A percentile compares a stretch with the other conserved stretches of the same genome.
Evolutionary conservation across 192 early-diverging fungal genomes (phyloP).

Genomic region (Coemansia umbellata): DNA sequence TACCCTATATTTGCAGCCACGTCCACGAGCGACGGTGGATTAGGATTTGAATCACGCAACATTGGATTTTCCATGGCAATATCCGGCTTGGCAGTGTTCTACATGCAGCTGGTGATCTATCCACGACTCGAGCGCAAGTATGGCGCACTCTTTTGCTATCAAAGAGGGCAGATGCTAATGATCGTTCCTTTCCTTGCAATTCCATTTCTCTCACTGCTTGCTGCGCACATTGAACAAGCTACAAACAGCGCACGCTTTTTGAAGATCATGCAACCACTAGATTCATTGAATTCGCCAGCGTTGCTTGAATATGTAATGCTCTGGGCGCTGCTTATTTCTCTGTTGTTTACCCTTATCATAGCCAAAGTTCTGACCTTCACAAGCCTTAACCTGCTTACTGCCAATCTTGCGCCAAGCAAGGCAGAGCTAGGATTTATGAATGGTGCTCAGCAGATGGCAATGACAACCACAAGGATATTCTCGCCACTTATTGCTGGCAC

Average conservation of each 20-base stretch:
- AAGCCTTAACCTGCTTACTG: slow-evolving; percentile 34
- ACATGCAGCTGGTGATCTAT: slow-evolving; percentile 51
- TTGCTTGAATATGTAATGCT: background rate
- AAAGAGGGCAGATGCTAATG: slow-evolving; percentile 13
- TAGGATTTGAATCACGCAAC: slow-evolving; percentile 48
- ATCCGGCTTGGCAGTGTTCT: slow-evolving; percentile 40
- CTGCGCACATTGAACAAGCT: slow-evolving; percentile 1
- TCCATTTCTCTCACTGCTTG: slow-evolving; percentile 15
- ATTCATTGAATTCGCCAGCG: background rate
- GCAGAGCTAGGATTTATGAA: slow-evolving; percentile 37
- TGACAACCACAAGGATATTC: slow-evolving; percentile 12
- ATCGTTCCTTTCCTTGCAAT: slow-evolving; percentile 6
- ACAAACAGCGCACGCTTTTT: background rate
- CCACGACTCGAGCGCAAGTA: slow-evolving; percentile 43
- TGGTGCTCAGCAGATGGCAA: slow-evolving; percentile 29
- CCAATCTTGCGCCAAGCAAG: slow-evolving; percentile 27
- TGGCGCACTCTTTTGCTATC: slow-evolving; percentile 49
- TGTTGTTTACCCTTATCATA: slow-evolving; percentile 13
- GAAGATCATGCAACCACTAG: background rate
- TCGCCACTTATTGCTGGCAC: slow-evolving; percentile 23
- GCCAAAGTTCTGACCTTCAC: slow-evolving; percentile 22
- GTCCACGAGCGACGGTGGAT: slow-evolving; percentile 39
- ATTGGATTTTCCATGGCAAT: slow-evolving; percentile 53
- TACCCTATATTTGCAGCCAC: slow-evolving; percentile 50
- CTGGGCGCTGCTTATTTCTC: slow-evolving; percentile 10